Evolutionary conservation across 495 filamentous ascomycete genomes (phyloP), one percentile per base, ranked within the genome.

Genomic region (Penicillium mononematosum): DNA sequence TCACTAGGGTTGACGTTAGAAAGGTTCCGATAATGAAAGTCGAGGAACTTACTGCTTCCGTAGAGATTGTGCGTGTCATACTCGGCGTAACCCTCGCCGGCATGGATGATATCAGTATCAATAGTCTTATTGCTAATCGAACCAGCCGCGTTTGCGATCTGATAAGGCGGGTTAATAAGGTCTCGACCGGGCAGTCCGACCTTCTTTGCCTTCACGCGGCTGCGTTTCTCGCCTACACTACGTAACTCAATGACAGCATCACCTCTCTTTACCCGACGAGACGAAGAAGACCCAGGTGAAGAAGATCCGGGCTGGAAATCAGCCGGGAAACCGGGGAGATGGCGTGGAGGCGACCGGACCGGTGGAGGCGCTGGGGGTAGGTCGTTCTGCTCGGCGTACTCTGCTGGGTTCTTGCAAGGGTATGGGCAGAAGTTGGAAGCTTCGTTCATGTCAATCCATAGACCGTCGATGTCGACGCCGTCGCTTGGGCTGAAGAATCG

Each of bases 391-490:
- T 71, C 58, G 4, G 84, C 77, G 29, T 76, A 79, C 0, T 53
- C 70, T 3, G 75, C 79, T 0, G 89, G 85, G 56, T 91, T 73
- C 17, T 69, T 66, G 69, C 91, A 96, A 14, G 90, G 90, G 63
- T 83, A 93, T 20, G 75, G 65, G 68, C 91, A 94, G 54, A 91
- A 89, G 66, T 83, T 85, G 32, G 81, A 70, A 0, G 87, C 88
- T 66, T 92, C 89, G 61, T 90, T 91, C 87, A 91, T 89, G 61
- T 91, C 89, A 53, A 94, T 95, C 91, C 91, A 95, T 25, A 92
- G 77, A 1, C 82, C 91, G 61, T 95, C 91, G 57, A 95, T 91
- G 62, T 94, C 85, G 5, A 96, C 80, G 22, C 91, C 91, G 1
- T 66, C 75, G 0, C 81, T 65, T 0, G 80, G 58, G 60, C 75